These are phyloP conservation scores for Rhizopus delemar DNA, from an alignment of 371 early-diverging fungal genomes.

Conservation along the genomic window DNA sequence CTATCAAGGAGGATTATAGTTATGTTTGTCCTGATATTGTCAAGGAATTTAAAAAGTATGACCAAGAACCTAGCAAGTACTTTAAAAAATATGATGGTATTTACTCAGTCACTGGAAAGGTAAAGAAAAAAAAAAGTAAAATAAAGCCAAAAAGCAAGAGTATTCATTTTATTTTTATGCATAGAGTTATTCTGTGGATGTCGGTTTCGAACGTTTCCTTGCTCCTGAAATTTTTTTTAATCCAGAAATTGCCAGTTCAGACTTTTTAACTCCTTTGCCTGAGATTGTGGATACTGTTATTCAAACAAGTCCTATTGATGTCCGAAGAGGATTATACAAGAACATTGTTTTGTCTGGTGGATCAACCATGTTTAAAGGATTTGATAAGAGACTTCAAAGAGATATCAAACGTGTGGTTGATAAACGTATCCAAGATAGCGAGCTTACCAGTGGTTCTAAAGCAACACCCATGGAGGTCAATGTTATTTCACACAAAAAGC, in stretches of 20 bases:
- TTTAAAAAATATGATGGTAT: constrained; percentile 83
- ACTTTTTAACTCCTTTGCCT: constrained; percentile 93
- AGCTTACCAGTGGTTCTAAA: constrained; percentile 71
- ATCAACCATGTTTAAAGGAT: constrained; percentile 97
- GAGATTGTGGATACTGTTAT: constrained; percentile 95
- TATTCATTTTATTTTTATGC: background rate
- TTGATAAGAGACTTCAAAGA: constrained; percentile 91
- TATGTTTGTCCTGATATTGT: constrained; percentile 97
- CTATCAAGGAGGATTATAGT: constrained; percentile 94
- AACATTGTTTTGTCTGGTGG: constrained; percentile 98
- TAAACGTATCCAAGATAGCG: constrained; percentile 74
- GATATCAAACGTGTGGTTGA: constrained; percentile 92
- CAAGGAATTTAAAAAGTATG: constrained; percentile 93
- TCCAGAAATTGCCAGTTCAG: constrained; percentile 96
- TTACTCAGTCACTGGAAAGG: constrained; percentile 85
- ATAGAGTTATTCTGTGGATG: constrained; percentile 88
- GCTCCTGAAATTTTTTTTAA: constrained; percentile 99
- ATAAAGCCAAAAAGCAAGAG: no score
- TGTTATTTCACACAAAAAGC: constrained; percentile 96
- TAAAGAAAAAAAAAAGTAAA: constrained; percentile 22
- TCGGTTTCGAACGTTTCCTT: constrained; percentile 97
- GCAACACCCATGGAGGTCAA: constrained; percentile 88
- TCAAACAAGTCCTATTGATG: constrained; percentile 96
- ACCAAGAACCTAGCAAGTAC: constrained; percentile 85
- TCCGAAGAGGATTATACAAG: constrained; percentile 94